phyloP scores from a whole-genome alignment of 208 protist genomes.

The Leishmania mexicana region DNA sequence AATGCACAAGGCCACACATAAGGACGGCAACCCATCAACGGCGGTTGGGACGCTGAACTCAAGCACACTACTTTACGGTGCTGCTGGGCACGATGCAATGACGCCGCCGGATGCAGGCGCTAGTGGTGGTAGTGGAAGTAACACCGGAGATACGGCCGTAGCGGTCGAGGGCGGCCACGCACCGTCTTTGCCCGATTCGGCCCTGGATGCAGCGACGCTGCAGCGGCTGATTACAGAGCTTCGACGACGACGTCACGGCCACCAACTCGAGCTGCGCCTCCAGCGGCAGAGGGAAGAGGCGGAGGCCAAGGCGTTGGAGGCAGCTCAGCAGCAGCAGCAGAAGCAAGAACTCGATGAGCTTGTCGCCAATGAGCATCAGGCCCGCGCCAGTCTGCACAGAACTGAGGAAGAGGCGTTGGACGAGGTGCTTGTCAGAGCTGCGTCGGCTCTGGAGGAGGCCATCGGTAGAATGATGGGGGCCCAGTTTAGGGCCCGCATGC shows the following conservation, averaged over 20 bases:
- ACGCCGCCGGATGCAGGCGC: neutral
- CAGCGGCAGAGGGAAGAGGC: slow-evolving; percentile 8
- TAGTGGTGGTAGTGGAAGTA: too few relatives aligned
- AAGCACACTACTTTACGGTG: slow-evolving; percentile 10
- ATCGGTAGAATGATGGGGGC: neutral
- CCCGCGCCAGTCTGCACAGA: neutral
- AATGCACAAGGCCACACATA: neutral
- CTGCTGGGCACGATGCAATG: neutral
- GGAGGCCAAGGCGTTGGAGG: neutral
- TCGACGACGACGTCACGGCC: slow-evolving; percentile 5
- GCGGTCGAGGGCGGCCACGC: neutral
- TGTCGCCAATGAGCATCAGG: slow-evolving; percentile 12
- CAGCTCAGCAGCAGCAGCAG: neutral
- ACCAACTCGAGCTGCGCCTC: slow-evolving; percentile 3
- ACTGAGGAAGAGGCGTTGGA: slow-evolving; percentile 9
- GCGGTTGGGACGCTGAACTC: neutral
- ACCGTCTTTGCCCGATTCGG: neutral
- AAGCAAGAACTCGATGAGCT: slow-evolving; percentile 7
- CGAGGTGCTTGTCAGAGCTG: slow-evolving; percentile 1
- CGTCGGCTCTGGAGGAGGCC: neutral
- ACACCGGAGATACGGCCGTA: neutral
- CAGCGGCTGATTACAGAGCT: slow-evolving; percentile 18
- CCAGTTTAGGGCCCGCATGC: slow-evolving; percentile 1
- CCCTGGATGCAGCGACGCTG: slow-evolving; percentile 7
- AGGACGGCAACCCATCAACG: neutral